Conservation (phyloP, 495 filamentous ascomycete species). For the Penicillium maclennaniae region DNA sequence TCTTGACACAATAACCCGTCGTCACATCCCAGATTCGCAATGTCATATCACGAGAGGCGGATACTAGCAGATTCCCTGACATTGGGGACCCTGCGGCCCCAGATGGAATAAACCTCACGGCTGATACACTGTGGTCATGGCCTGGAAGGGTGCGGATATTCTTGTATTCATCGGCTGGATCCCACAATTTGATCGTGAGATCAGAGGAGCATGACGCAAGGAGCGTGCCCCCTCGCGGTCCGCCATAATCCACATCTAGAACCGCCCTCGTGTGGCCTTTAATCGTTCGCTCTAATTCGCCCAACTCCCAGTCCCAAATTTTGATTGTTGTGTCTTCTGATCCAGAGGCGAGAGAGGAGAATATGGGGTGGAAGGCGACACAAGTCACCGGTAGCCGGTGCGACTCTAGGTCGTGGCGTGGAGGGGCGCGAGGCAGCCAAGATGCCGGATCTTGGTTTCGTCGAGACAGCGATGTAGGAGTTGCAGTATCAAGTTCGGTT, state of each 20-base stretch:
- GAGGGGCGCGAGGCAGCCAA: background rate
- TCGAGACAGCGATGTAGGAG: constrained; percentile 71
- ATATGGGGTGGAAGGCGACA: constrained; percentile 92
- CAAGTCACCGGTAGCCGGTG: constrained; percentile 80
- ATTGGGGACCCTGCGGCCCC: constrained; percentile 52
- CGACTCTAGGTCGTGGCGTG: constrained; percentile 72
- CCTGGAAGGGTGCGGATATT: constrained; percentile 90
- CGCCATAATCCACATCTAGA: constrained; percentile 86
- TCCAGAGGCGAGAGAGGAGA: constrained; percentile 85
- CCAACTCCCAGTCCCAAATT: constrained; percentile 97
- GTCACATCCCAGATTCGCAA: constrained; percentile 89
- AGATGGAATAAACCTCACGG: constrained; percentile 83
- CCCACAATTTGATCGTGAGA: constrained; percentile 94
- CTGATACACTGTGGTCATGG: constrained; percentile 88
- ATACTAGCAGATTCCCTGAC: constrained; percentile 70
- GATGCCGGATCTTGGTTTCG: background rate
- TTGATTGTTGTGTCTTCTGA: constrained; percentile 94
- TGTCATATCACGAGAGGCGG: constrained; percentile 78
- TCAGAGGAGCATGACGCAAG: constrained; percentile 89
- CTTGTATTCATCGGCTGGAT: constrained; percentile 90
- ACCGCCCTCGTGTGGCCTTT: constrained; percentile 93
- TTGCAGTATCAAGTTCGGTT: constrained; percentile 76
- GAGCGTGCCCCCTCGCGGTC: constrained; percentile 77
- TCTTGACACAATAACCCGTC: constrained; percentile 72
- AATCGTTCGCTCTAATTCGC: constrained; percentile 84